A percentile compares a stretch with the other conserved stretches of the same genome.
phyloP scores from a whole-genome alignment of 2,329 filamentous ascomycete genomes.

The Atkinsonella hypoxylon region DNA sequence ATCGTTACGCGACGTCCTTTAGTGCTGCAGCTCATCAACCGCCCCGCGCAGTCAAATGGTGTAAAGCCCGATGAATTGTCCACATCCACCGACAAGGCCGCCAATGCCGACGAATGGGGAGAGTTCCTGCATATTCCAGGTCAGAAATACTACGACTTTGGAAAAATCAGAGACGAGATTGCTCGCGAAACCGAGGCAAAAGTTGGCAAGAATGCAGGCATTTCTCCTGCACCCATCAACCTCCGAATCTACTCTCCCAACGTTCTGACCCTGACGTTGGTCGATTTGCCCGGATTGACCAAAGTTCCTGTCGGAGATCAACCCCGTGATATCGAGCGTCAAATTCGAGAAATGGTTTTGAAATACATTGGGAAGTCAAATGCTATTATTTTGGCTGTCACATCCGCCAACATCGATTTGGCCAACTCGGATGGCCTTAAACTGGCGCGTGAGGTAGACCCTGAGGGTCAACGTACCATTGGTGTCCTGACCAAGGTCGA shows the following conservation, averaged over 20 bases:
- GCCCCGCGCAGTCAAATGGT: conserved; percentile 63
- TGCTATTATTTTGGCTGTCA: conserved; percentile 93
- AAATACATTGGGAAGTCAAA: conserved; percentile 99
- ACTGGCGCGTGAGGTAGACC: conserved; percentile 90
- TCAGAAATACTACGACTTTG: conserved; percentile 96
- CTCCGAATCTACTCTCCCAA: conserved; percentile 97
- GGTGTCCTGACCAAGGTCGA: conserved; percentile 98
- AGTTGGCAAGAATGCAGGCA: conserved; percentile 90
- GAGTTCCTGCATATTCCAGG: conserved; percentile 97
- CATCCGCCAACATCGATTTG: conserved; percentile 92
- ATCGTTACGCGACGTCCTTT: conserved; percentile 95
- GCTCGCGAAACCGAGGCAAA: conserved; percentile 92
- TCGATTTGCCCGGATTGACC: conserved; percentile 91
- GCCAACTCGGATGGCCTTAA: conserved; percentile 98
- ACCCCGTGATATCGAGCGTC: conserved; percentile 88
- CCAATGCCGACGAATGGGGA: conserved; percentile 93
- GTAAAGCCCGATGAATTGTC: conserved; percentile 53
- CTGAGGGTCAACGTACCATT: conserved; percentile 93
- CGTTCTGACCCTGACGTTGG: conserved; percentile 89
- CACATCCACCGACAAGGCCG: conserved; percentile 65
- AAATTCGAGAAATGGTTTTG: conserved; percentile 95
- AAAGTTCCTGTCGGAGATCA: conserved; percentile 96
- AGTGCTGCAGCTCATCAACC: conserved; percentile 96
- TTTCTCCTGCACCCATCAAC: conserved; percentile 94
- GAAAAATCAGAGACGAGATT: conserved; percentile 97